A percentile compares a stretch with the other conserved stretches of the same genome.
These are phyloP conservation scores for Tubosaeta sp. DNA, from an alignment of 768 basidiomycete species.

Conservation along the genomic window DNA sequence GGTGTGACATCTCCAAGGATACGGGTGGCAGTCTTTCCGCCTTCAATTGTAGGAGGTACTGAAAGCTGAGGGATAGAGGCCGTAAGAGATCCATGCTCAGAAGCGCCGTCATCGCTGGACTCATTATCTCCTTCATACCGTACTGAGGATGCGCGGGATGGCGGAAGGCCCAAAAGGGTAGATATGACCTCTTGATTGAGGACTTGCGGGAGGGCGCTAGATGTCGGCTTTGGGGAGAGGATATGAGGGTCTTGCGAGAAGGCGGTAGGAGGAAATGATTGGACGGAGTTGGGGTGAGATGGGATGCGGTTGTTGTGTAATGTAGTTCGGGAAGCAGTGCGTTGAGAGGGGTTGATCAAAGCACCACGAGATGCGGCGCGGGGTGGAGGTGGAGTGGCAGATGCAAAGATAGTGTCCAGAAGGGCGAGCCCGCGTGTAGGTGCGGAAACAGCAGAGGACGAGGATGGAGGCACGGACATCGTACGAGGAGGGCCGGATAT, in stretches of 20 bases:
- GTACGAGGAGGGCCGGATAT: slow-evolving; percentile 41
- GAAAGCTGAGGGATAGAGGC: slow-evolving; percentile 37
- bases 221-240: slow-evolving; percentile 54
- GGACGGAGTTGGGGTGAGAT: slow-evolving; percentile 6
- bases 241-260: slow-evolving; percentile 36
- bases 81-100: slow-evolving; percentile 37
- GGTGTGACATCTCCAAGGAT: slow-evolving; percentile 58
- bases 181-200: slow-evolving; percentile 70
- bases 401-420: slow-evolving; percentile 71
- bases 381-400: slow-evolving; percentile 39
- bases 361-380: slow-evolving; percentile 16
- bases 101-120: slow-evolving; percentile 31
- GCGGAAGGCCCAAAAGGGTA: slow-evolving; percentile 53
- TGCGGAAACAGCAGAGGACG: slow-evolving; percentile 25
- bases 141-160: slow-evolving; percentile 36
- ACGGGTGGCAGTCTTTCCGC: slow-evolving; percentile 13
- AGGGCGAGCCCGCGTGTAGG: slow-evolving; percentile 53
- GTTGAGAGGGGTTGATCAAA: slow-evolving; percentile 17
- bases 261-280: slow-evolving; percentile 14
- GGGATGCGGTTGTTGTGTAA: slow-evolving; percentile 4
- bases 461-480: slow-evolving; percentile 25
- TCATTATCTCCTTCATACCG: slow-evolving; percentile 61
- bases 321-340: slow-evolving; percentile 9
- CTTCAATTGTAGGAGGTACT: slow-evolving; percentile 18
- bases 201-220: slow-evolving; percentile 54